phyloP scores from a whole-genome alignment of 169 alveolate genomes.

The Plasmodium cynomolgi region DNA sequence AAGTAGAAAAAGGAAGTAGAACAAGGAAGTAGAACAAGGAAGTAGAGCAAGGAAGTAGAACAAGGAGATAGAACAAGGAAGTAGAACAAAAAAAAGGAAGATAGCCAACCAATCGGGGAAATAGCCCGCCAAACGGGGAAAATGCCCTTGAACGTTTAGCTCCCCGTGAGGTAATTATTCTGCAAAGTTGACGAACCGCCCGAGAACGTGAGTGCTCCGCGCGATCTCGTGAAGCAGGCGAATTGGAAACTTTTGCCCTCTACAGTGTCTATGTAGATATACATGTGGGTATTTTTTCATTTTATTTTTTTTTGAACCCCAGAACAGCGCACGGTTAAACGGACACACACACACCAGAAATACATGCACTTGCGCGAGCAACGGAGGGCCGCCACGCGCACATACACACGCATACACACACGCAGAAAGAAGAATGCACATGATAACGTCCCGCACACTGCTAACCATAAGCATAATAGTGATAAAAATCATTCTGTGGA shows the following conservation, averaged over 20 bases:
- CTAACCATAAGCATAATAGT: neutral
- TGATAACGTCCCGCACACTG: neutral
- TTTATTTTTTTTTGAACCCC: neutral
- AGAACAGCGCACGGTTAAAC: neutral
- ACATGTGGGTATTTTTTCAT: neutral
- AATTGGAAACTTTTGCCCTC: neutral
- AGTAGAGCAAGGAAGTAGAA: neutral
- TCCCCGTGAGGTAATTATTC: neutral
- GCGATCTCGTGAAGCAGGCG: neutral
- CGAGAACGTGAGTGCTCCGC: neutral
- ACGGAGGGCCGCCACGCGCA: neutral
- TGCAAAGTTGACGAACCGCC: neutral
- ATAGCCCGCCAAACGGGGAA: neutral
- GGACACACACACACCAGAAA: neutral
- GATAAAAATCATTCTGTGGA: slow-evolving; percentile 13
- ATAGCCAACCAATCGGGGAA: neutral
- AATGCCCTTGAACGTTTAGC: neutral
- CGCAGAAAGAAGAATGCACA: neutral
- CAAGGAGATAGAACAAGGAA: neutral
- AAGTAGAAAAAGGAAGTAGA: neutral
- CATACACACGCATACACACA: neutral
- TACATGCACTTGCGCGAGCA: neutral
- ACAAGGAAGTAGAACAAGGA: neutral
- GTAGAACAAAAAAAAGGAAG: neutral
- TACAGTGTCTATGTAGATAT: neutral